Evolutionary conservation across 2,329 filamentous ascomycete genomes (phyloP), one percentile per base, ranked within the genome.

Genomic region (Botrytis hyacinthi): DNA sequence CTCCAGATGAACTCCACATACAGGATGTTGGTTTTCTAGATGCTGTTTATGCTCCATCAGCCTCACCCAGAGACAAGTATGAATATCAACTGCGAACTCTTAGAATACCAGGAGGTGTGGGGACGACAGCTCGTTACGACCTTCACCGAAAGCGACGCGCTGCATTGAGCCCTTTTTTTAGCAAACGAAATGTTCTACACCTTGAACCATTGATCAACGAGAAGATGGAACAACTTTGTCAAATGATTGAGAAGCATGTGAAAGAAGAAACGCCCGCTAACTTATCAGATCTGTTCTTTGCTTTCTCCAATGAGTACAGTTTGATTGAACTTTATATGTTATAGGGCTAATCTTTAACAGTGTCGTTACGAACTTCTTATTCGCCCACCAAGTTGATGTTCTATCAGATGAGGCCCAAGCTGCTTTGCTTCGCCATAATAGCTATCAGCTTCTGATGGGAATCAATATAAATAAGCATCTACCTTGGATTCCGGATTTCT

Each of bases 381-480:
- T 74, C 44, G 59, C 70, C 29, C 72, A 72, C 40, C 72, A 74
- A 51, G 59, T 73, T 20, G 48, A 75, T 61, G 48, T 75, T 54
- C 72, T 75, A 42, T 73, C 67, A 20, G 63, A 72, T 66, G 74
- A 75, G 35, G 20, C 10, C 5, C 29, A 67, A 22, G 68, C 74
- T 9, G 72, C 69, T 22, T 63, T 29, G 10, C 69, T 74, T 42
- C 63, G 74, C 37, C 67, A 63, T 32, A 72, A 75, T 62, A 73
- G 68, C 59, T 57, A 62, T 35, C 40, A 72, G 29, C 63, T 75
- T 59, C 59, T 72, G 71, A 60, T 71, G 32, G 66, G 73, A 3
- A 73, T 77, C 20, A 70, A 73, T n/a, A 65, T 68, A 22, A 73
- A 77, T 70, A 70, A 69, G 35, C 51, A 69, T 37, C 22, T 69